Conservation (phyloP, 768 basidiomycete genomes). For the Tricholoma sp. region DNA sequence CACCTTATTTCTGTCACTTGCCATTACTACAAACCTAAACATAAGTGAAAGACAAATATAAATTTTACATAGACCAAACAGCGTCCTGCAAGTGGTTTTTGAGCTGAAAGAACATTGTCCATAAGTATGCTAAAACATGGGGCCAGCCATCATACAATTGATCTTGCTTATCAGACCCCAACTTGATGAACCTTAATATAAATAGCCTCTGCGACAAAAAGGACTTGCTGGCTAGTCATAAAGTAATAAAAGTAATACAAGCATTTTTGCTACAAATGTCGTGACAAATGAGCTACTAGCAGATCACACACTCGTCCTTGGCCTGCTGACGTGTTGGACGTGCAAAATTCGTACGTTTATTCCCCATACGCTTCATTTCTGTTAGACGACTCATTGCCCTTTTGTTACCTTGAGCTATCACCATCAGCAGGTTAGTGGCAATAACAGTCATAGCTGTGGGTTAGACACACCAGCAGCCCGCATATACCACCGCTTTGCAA, state of each 20-base stretch:
- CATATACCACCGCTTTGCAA: slow-evolving; percentile 99
- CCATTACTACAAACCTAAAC: too few relatives aligned
- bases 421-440: not conserved
- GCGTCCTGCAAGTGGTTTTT: too few relatives aligned
- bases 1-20: too few relatives aligned
- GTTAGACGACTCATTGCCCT: slow-evolving; percentile 94
- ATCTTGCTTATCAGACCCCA: too few relatives aligned
- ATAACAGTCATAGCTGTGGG: not conserved
- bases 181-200: too few relatives aligned
- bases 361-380: slow-evolving; percentile 88
- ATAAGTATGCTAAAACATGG: too few relatives aligned
- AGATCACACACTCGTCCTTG: slow-evolving; percentile 88
- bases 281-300: slow-evolving; percentile 28
- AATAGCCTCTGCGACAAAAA: too few relatives aligned
- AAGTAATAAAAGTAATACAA: not conserved
- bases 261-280: not conserved
- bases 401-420: slow-evolving; percentile 94
- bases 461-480: slow-evolving; percentile 82
- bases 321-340: slow-evolving; percentile 93
- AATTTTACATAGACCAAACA: too few relatives aligned
- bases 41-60: too few relatives aligned
- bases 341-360: slow-evolving; percentile 68
- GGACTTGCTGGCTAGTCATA: too few relatives aligned
- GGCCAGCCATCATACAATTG: too few relatives aligned
- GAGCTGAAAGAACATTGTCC: too few relatives aligned